A percentile compares a stretch with the other conserved stretches of the same genome.
Conservation (phyloP, 352 stramenopile genomes). For the Halophytophthora batemanensis region DNA sequence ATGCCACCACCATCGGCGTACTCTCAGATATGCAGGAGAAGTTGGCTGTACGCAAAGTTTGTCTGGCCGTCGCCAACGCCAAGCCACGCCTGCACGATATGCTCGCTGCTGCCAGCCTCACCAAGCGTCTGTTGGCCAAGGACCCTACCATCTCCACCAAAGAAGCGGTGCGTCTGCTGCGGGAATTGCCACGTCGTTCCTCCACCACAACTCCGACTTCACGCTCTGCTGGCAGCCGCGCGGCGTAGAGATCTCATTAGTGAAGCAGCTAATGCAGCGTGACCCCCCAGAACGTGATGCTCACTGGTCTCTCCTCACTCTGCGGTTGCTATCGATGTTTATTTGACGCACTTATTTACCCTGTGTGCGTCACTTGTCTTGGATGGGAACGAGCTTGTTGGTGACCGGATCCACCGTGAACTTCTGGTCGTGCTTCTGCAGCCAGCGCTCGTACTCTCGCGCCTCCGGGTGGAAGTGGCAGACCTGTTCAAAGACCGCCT, state of each 20-base stretch:
- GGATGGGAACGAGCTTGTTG: constrained; percentile 53
- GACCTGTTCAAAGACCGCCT: constrained; percentile 77
- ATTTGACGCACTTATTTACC: too few relatives aligned
- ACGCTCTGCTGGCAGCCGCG: too few relatives aligned
- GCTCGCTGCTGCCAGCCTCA: constrained; percentile 31
- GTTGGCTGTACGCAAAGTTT: constrained; percentile 31
- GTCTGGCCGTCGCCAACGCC: constrained; percentile 52
- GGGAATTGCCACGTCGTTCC: background rate
- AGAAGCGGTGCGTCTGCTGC: constrained; percentile 14
- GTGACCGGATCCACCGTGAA: constrained; percentile 54
- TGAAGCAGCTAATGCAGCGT: too few relatives aligned
- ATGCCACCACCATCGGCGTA: constrained; percentile 65
- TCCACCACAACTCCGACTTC: too few relatives aligned
- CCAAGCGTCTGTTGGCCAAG: constrained; percentile 21
- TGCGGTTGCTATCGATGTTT: too few relatives aligned
- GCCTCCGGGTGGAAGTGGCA: constrained; percentile 77
- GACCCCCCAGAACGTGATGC: too few relatives aligned
- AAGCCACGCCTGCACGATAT: constrained; percentile 39
- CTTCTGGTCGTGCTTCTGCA: constrained; percentile 60
- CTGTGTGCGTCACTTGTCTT: constrained; percentile 6
- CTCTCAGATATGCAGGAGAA: constrained; percentile 53
- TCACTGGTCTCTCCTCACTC: too few relatives aligned
- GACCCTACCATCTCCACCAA: constrained; percentile 9
- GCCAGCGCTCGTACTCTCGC: constrained; percentile 52
- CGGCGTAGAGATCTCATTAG: too few relatives aligned